Conservation (phyloP, 192 early-diverging fungal species). For the Glomus cerebriforme region DNA sequence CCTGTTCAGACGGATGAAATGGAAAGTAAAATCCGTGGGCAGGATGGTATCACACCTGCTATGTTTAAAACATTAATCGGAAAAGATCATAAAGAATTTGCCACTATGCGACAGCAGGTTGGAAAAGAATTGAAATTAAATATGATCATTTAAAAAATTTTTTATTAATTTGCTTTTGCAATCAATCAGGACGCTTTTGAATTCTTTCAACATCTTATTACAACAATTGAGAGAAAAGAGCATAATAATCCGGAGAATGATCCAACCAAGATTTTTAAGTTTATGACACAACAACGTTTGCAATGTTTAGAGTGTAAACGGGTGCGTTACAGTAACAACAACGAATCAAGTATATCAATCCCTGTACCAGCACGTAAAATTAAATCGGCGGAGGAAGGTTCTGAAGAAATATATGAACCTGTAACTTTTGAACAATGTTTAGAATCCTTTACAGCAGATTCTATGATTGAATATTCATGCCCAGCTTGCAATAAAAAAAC, state of each 20-base stretch:
- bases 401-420: conserved; percentile 49
- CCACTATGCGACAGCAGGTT: conserved; percentile 94
- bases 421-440: conserved; percentile 71
- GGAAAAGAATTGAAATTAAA: not conserved
- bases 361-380: conserved; percentile 65
- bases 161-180: not conserved
- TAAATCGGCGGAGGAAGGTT: not conserved
- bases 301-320: conserved; percentile 84
- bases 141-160: not conserved
- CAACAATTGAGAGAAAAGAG: conserved; percentile 78
- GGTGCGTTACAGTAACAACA: conserved; percentile 73
- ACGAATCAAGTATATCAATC: conserved; percentile 59
- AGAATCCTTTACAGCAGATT: conserved; percentile 54
- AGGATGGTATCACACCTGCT: conserved; percentile 83
- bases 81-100: conserved; percentile 90
- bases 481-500: conserved; percentile 63
- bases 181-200: conserved; percentile 86
- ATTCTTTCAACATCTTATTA: conserved; percentile 81
- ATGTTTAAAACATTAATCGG: conserved; percentile 93
- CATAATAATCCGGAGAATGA: conserved; percentile 60
- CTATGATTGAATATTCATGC: conserved; percentile 65
- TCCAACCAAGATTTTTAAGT: conserved; percentile 81
- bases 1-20: conserved; percentile 45
- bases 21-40: conserved; percentile 49
- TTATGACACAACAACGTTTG: conserved; percentile 77